Conservation (phyloP, 2,329 filamentous ascomycete species). For the Paraphaeosphaeria minitans region DNA sequence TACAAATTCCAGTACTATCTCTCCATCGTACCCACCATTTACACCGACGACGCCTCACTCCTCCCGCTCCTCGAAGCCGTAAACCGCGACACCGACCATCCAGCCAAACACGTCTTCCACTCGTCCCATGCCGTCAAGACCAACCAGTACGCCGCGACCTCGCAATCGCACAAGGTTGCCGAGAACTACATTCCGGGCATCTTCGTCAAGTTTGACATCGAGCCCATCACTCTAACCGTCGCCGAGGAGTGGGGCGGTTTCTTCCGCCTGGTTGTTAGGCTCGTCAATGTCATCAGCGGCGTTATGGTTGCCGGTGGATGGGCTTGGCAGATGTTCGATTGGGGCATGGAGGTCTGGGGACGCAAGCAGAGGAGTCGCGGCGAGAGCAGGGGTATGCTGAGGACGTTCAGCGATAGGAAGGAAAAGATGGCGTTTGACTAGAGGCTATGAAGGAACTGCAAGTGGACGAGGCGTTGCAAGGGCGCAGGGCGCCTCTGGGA, state of each 20-base stretch:
- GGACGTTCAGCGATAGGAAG: slow-evolving; percentile 24
- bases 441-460: not conserved
- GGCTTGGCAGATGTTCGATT: slow-evolving; percentile 85
- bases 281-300: slow-evolving; percentile 89
- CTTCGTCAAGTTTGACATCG: slow-evolving; percentile 99
- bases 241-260: slow-evolving; percentile 80
- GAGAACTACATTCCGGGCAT: slow-evolving; percentile 81
- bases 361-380: slow-evolving; percentile 47
- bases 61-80: slow-evolving; percentile 55
- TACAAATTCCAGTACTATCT: slow-evolving; percentile 99
- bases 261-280: slow-evolving; percentile 74
- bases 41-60: slow-evolving; percentile 60
- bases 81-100: slow-evolving; percentile 42
- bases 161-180: slow-evolving; percentile 74
- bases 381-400: slow-evolving; percentile 56
- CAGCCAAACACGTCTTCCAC: slow-evolving; percentile 43
- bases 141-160: slow-evolving; percentile 97
- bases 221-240: slow-evolving; percentile 87
- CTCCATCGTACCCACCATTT: slow-evolving; percentile 91
- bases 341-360: slow-evolving; percentile 62
- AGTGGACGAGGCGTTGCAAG: not conserved
- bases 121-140: slow-evolving; percentile 72
- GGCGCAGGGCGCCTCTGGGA: not conserved
- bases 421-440: slow-evolving; percentile 26
- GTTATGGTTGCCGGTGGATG: slow-evolving; percentile 93